Evolutionary conservation across 306 rosid species (phyloP).

Genomic region (Gillenia trifoliata): DNA sequence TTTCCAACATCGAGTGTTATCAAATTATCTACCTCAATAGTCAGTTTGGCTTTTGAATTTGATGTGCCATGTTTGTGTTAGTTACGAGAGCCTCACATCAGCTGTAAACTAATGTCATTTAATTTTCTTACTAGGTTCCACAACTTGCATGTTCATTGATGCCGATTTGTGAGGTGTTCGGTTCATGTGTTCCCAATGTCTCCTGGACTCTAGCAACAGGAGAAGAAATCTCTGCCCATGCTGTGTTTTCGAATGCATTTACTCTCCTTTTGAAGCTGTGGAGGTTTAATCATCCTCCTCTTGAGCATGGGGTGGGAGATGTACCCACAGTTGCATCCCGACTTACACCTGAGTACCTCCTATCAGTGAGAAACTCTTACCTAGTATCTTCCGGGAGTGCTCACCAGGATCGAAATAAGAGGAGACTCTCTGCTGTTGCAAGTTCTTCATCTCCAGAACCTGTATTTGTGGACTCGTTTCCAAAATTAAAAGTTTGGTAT

Average conservation of each 20-base stretch:
- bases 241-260: slow-evolving; percentile 93
- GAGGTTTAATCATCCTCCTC: slow-evolving; percentile 91
- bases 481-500: slow-evolving; percentile 87
- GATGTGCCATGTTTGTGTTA: background rate
- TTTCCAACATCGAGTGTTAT: background rate
- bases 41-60: background rate
- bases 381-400: slow-evolving; percentile 55
- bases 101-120: background rate
- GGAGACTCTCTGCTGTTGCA: slow-evolving; percentile 74
- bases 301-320: slow-evolving; percentile 91
- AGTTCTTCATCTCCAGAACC: slow-evolving; percentile 70
- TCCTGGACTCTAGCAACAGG: slow-evolving; percentile 67
- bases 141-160: slow-evolving; percentile 95
- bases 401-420: slow-evolving; percentile 56
- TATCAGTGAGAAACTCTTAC: slow-evolving; percentile 73
- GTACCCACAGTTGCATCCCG: slow-evolving; percentile 93
- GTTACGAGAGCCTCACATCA: background rate
- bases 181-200: slow-evolving; percentile 81
- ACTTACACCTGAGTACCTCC: slow-evolving; percentile 89
- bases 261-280: slow-evolving; percentile 89
- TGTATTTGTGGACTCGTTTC: slow-evolving; percentile 89
- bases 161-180: slow-evolving; percentile 98
- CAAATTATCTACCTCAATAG: background rate
- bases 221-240: slow-evolving; percentile 87
- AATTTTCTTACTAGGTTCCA: slow-evolving; percentile 61